These are phyloP conservation scores for Fusarium sp. DNA, from an alignment of 2,329 filamentous ascomycete genomes.

Conservation along the genomic window DNA sequence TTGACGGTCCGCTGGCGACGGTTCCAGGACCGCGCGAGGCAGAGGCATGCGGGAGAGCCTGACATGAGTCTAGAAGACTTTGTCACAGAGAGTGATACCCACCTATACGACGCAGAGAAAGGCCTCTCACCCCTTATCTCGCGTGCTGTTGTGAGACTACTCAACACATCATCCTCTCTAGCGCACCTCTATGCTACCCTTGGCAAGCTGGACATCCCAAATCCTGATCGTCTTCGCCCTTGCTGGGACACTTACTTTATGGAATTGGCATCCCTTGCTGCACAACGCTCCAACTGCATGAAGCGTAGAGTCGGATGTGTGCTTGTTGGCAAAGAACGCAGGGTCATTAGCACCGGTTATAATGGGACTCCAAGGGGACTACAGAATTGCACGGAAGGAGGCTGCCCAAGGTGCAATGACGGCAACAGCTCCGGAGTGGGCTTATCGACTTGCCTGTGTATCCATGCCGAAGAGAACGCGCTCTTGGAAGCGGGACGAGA, in stretches of 20 bases:
- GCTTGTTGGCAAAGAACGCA: conserved; percentile 78
- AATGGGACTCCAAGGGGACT: conserved; percentile 95
- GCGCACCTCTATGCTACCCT: conserved; percentile 78
- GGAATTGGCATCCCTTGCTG: conserved; percentile 91
- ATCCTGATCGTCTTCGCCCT: conserved; percentile 82
- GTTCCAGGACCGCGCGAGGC: conserved; percentile 60
- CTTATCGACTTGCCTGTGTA: conserved; percentile 88
- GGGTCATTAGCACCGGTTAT: conserved; percentile 95
- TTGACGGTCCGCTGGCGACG: conserved; percentile 85
- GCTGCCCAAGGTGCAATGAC: conserved; percentile 87
- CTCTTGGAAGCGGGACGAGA: conserved; percentile 93
- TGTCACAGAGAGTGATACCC: conserved; percentile 69
- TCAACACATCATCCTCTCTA: conserved; percentile 83
- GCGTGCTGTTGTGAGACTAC: conserved; percentile 81
- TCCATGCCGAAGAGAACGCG: conserved; percentile 99
- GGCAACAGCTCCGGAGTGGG: conserved; percentile 74
- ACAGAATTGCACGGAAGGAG: conserved; percentile 90
- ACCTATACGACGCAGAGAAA: conserved; percentile 74
- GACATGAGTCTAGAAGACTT: conserved; percentile 63
- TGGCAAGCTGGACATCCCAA: conserved; percentile 76
- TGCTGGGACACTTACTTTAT: conserved; percentile 99
- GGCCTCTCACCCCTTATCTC: conserved; percentile 82
- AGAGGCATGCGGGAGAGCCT: conserved; percentile 26
- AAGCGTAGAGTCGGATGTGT: conserved; percentile 96
- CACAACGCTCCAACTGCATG: conserved; percentile 96